These are phyloP conservation scores for Lodderomyces elongisporus DNA, from an alignment of 1,139 yeast species.

Conservation along the genomic window DNA sequence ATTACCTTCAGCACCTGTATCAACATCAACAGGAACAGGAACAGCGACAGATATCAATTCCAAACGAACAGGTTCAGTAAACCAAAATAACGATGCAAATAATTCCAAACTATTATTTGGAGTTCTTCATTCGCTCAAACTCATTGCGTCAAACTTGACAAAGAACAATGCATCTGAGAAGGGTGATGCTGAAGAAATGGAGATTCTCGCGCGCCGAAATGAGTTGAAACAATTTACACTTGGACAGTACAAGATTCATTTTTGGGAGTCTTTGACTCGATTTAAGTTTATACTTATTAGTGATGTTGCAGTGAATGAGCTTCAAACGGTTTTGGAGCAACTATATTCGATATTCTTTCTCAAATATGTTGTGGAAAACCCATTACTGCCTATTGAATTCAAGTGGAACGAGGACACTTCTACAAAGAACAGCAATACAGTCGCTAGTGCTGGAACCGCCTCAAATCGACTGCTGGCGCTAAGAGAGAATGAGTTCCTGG, in stretches of 20 bases:
- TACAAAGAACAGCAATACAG: not conserved
- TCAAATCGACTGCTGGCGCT: no score
- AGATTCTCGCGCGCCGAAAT: conserved; percentile 25
- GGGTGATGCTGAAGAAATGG: not conserved
- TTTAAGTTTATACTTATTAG: conserved; percentile 71
- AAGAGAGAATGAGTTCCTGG: conserved; percentile 8
- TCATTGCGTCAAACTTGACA: conserved; percentile 62
- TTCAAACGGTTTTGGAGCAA: conserved; percentile 57
- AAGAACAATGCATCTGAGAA: conserved; percentile 10
- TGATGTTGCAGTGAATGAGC: conserved; percentile 58
- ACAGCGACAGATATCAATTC: conserved; percentile 12
- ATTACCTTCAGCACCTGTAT: conserved; percentile 50
- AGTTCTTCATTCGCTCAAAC: conserved; percentile 73
- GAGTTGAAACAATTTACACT: conserved; percentile 64
- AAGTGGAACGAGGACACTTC: conserved; percentile 23
- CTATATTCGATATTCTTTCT: conserved; percentile 67
- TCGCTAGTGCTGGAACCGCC: conserved; percentile 5
- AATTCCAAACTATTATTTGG: conserved; percentile 82
- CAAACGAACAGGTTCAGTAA: conserved; percentile 37
- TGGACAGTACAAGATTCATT: conserved; percentile 71
- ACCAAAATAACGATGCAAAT: conserved; percentile 56
- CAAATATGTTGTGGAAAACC: conserved; percentile 64
- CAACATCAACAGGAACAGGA: conserved; percentile 2
- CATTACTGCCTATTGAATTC: conserved; percentile 51
- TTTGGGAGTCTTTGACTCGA: conserved; percentile 73